Base-by-base conservation (phyloP, 169 alveolate genomes). In the Plasmodium gallinaceum region DNA sequence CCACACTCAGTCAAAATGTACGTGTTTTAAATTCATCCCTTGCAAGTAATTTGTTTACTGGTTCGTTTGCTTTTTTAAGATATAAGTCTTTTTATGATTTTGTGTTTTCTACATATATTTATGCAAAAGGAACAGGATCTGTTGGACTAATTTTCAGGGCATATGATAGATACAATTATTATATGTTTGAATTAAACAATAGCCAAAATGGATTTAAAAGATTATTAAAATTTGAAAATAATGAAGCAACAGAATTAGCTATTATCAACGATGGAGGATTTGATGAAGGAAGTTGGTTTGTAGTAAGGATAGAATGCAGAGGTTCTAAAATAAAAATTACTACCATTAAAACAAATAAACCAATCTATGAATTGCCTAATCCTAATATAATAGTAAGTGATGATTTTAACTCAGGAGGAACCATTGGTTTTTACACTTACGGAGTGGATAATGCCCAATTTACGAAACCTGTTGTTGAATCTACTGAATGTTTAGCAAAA, bases 201-300 rank as follows among this genome's bases (percentile, higher is more conserved):
- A 65, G 65, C 61, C 65, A 78, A 45, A 97, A 96, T 46, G 97
- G 96, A 42, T 94, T 73, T 76, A 96, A 96, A 76, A 75, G 98
- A 64, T 90, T 96, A 37, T 71, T 96, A 48, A 83, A 97, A 43
- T 93, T 96, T 64, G 93, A 92, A 48, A 96, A 96, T 66, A 97
- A 98, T 14, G 94, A 74, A 16, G 95, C 96, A 24, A 92, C 92
- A 22, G 97, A 95, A 87, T 76, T 96, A 52, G 96, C 98, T 14
- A 93, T 95, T 14, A 92, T 96, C 39, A 93, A 89, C 14, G 96
- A 92, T 54, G 88, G 93, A 22, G 96, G 95, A 2, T 92, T 88
- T 65, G 74, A 83, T 18, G 88, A 93, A n/a, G 91, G 87, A 46
- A 93, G 86, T 43, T 95, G 97, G 97, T 94, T 94, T 74, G 94